Evolutionary conservation across 2,329 filamentous ascomycete species (phyloP).

Genomic region (Tolypocladium endophyticum): DNA sequence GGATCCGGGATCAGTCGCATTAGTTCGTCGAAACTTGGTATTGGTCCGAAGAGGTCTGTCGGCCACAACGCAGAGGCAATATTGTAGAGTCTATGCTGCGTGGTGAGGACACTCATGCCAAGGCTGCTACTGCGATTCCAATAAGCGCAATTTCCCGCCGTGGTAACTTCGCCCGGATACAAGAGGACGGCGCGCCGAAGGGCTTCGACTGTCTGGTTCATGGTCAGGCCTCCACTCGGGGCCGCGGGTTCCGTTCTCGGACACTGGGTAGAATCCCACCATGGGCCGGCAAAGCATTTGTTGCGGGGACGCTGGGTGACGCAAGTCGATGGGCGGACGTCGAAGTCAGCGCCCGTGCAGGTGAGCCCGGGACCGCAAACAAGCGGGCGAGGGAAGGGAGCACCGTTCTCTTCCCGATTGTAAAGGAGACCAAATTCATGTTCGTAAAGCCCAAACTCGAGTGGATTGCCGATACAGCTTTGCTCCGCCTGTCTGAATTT

Average conservation of each 20-base stretch:
- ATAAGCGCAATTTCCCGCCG: neutral
- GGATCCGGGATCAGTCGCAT: neutral
- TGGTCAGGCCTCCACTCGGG: neutral
- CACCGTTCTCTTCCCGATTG: neutral
- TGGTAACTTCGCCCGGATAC: neutral
- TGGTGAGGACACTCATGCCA: neutral
- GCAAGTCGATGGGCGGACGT: neutral
- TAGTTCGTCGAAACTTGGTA: neutral
- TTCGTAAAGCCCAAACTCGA: neutral
- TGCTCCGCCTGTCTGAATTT: neutral
- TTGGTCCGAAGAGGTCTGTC: neutral
- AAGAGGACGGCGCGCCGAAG: neutral
- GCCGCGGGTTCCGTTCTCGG: neutral
- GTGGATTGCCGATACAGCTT: neutral
- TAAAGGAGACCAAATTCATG: neutral
- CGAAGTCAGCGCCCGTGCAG: neutral
- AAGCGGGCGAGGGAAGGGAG: neutral
- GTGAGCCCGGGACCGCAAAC: neutral
- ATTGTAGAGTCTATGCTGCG: neutral
- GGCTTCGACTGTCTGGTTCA: neutral
- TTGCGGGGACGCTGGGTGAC: neutral
- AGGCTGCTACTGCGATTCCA: neutral
- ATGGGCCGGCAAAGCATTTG: neutral
- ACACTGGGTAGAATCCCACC: neutral
- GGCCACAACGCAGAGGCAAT: neutral